Evolutionary conservation across 768 basidiomycete genomes (phyloP).

Genomic region (Agaricus blazei): DNA sequence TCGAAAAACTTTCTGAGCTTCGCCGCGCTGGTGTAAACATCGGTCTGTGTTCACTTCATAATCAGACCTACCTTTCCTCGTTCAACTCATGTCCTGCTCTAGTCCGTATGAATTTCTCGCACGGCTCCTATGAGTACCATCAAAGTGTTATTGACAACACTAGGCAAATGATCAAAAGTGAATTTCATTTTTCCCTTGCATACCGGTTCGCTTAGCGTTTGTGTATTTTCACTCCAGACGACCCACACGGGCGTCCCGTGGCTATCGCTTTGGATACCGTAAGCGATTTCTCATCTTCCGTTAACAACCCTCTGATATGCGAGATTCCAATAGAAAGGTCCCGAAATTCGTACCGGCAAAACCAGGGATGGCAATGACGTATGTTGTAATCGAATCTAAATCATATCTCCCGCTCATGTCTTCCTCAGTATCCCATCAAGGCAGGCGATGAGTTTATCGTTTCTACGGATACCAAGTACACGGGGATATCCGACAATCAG

Average conservation of each 20-base stretch:
- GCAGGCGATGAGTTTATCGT: slow-evolving; percentile 95
- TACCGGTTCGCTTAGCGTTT: slow-evolving; percentile 8
- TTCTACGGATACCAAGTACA: slow-evolving; percentile 79
- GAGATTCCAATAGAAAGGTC: slow-evolving; percentile 74
- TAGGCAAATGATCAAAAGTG: slow-evolving; percentile 76
- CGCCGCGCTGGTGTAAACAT: slow-evolving; percentile 94
- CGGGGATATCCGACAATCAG: slow-evolving; percentile 76
- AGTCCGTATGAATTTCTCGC: slow-evolving; percentile 99
- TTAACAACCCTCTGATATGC: not conserved
- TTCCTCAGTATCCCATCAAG: slow-evolving; percentile 65
- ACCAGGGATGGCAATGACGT: slow-evolving; percentile 87
- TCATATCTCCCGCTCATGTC: not conserved
- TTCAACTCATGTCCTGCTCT: slow-evolving; percentile 9
- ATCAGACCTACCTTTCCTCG: not conserved
- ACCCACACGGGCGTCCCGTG: slow-evolving; percentile 80
- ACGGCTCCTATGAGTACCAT: slow-evolving; percentile 98
- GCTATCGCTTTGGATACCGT: slow-evolving; percentile 98
- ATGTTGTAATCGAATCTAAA: slow-evolving; percentile 23
- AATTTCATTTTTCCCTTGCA: slow-evolving; percentile 18
- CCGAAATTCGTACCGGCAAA: slow-evolving; percentile 96
- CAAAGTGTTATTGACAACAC: slow-evolving; percentile 99
- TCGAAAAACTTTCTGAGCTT: slow-evolving; percentile 83
- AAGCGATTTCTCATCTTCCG: slow-evolving; percentile 22
- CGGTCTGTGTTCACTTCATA: slow-evolving; percentile 50
- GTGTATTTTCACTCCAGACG: slow-evolving; percentile 33